Conservation (phyloP, 495 filamentous ascomycete species). For the Hapsidospora chrysogenum region DNA sequence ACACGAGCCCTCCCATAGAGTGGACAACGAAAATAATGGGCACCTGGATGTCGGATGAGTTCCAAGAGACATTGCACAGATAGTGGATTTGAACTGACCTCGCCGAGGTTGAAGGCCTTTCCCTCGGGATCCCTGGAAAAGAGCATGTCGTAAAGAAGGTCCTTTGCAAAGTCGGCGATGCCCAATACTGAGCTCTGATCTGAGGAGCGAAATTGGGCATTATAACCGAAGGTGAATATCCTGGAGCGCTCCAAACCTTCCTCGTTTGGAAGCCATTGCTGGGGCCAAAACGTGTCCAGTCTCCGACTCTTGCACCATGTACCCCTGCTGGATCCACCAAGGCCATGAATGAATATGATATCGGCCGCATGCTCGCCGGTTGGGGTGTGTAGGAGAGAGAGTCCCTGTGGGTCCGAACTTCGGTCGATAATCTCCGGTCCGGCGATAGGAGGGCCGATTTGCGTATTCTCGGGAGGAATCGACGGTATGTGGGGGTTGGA, state of each 20-base stretch:
- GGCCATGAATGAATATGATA: conserved; percentile 21
- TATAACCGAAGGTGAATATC: conserved; percentile 22
- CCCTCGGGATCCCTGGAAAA: conserved; percentile 14
- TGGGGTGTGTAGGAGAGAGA: not conserved
- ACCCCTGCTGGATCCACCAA: conserved; percentile 14
- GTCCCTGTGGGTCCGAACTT: not conserved
- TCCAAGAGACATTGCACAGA: too few relatives aligned
- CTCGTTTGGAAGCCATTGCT: conserved; percentile 14
- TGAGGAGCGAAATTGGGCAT: conserved; percentile 8
- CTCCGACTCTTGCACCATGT: conserved; percentile 17
- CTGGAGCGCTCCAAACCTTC: conserved; percentile 11
- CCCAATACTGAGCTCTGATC: conserved; percentile 6
- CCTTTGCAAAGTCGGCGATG: conserved; percentile 28
- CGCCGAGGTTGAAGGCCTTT: too few relatives aligned
- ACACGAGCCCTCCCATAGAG: conserved; percentile 29
- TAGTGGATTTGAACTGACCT: too few relatives aligned
- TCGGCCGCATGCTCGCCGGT: conserved; percentile 4
- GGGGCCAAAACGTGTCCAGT: conserved; percentile 16
- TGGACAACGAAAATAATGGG: conserved; percentile 27
- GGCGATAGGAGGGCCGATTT: too few relatives aligned
- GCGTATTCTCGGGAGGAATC: too few relatives aligned
- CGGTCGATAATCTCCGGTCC: too few relatives aligned
- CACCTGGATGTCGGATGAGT: too few relatives aligned
- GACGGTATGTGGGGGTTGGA: too few relatives aligned
- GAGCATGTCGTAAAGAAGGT: conserved; percentile 16